A percentile compares a stretch with the other conserved stretches of the same genome.
These are phyloP conservation scores for Paramecium pentaurelia DNA, from an alignment of 73 alveolate species.

Conservation along the genomic window DNA sequence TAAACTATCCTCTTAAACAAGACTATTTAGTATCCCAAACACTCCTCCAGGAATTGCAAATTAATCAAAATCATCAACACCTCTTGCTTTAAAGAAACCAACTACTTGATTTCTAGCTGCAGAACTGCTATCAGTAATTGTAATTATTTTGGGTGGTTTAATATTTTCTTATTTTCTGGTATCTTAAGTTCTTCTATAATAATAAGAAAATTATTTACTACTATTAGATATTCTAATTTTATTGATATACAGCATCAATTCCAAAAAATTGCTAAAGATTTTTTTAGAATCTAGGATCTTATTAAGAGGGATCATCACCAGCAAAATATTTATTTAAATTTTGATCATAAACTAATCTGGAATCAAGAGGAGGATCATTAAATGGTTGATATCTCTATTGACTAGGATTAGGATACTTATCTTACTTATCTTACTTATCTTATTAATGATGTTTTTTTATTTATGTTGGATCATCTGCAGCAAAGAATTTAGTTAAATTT, in stretches of 20 bases:
- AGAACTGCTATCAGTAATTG: neutral
- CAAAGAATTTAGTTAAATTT: neutral
- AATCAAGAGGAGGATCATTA: neutral
- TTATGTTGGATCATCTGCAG: constrained; percentile 16
- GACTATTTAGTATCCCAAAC: neutral
- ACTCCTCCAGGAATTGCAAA: constrained; percentile 20
- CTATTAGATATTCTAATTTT: neutral
- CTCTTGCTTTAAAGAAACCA: constrained; percentile 24
- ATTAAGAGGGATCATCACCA: constrained; percentile 1
- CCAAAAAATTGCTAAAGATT: constrained; percentile 16
- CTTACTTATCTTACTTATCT: too few relatives aligned
- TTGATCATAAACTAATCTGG: neutral
- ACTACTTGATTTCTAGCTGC: neutral
- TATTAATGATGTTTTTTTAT: neutral
- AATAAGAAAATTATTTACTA: neutral
- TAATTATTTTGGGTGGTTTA: neutral
- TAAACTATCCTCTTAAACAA: neutral
- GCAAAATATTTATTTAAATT: neutral
- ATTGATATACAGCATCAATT: neutral
- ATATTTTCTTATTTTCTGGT: neutral
- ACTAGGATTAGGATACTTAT: neutral
- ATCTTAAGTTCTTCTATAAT: neutral
- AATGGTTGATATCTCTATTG: neutral
- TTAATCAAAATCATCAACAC: constrained; percentile 40
- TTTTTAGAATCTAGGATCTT: constrained; percentile 17